A percentile compares a stretch with the other conserved stretches of the same genome.
Evolutionary conservation across 148 eudicot genomes (phyloP).

Genomic region (Selenicereus undatus): DNA sequence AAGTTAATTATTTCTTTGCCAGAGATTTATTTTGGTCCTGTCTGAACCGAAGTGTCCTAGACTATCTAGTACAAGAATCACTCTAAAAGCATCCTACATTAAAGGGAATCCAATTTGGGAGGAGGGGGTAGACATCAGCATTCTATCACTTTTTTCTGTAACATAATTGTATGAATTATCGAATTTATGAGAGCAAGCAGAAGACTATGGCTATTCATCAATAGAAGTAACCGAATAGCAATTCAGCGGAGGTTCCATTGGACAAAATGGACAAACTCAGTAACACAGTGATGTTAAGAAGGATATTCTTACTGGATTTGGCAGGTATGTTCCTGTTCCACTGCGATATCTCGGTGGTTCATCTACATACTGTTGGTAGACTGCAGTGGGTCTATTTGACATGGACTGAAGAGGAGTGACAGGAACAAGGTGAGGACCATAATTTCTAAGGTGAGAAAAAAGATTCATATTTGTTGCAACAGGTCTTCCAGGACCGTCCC

Average conservation of each 20-base stretch:
- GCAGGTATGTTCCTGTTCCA: constrained; percentile 93
- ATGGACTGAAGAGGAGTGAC: constrained; percentile 52
- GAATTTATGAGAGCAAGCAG: background rate
- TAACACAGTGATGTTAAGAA: background rate
- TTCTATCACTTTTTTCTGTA: no score
- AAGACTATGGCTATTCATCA: no score
- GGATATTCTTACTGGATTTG: constrained; percentile 62
- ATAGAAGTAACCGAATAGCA: background rate
- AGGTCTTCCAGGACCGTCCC: constrained; percentile 83
- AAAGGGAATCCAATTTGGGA: background rate
- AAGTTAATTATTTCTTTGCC: background rate
- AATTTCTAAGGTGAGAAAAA: constrained; percentile 54
- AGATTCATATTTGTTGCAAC: constrained; percentile 47
- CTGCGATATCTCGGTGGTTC: constrained; percentile 70
- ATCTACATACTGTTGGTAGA: constrained; percentile 59
- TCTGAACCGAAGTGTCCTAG: no score
- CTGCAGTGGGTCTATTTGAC: constrained; percentile 49
- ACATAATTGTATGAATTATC: no score
- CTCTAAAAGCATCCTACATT: background rate
- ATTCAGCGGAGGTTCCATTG: background rate
- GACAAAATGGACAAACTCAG: constrained; percentile 1
- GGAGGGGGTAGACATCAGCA: no score
- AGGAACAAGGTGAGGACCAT: constrained; percentile 61
- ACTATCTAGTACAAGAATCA: background rate
- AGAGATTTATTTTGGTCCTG: no score